These are phyloP conservation scores for Cicer judaicum DNA, from an alignment of 306 rosid genomes.

Conservation along the genomic window DNA sequence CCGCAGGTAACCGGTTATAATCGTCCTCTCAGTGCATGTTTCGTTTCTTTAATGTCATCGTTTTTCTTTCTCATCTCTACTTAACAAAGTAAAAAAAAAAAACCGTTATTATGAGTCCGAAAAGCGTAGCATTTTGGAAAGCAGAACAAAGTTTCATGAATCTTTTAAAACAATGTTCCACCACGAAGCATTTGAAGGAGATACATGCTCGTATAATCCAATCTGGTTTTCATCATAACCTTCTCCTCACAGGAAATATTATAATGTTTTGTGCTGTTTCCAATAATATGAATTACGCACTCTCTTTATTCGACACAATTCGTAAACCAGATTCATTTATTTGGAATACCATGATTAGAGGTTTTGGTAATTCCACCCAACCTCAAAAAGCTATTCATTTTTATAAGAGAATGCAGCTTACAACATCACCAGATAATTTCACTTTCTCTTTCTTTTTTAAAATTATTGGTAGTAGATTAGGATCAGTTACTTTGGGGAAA, in stretches of 20 bases:
- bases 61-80: too few species aligned
- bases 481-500: conserved; percentile 54
- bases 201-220: conserved; percentile 57
- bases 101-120: conserved; percentile 28
- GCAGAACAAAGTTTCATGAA: conserved; percentile 51
- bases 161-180: conserved; percentile 64
- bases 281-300: conserved; percentile 55
- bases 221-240: conserved; percentile 56
- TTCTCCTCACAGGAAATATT: conserved; percentile 62
- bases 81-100: too few species aligned
- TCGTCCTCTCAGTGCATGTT: too few species aligned
- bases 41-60: too few species aligned
- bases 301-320: conserved; percentile 53
- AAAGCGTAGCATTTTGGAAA: conserved; percentile 41
- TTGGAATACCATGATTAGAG: conserved; percentile 82
- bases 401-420: conserved; percentile 59
- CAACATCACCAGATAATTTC: conserved; percentile 56
- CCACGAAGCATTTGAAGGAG: conserved; percentile 57
- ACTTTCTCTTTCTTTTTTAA: conserved; percentile 72
- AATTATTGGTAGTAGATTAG: conserved; percentile 52
- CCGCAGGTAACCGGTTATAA: too few species aligned
- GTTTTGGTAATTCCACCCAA: conserved; percentile 55
- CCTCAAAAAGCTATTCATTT: conserved; percentile 56
- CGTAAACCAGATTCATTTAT: conserved; percentile 67
- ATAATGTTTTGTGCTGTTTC: conserved; percentile 60